phyloP scores from a whole-genome alignment of 2,329 filamentous ascomycete species.

The Ceratocystis harringtonii region DNA sequence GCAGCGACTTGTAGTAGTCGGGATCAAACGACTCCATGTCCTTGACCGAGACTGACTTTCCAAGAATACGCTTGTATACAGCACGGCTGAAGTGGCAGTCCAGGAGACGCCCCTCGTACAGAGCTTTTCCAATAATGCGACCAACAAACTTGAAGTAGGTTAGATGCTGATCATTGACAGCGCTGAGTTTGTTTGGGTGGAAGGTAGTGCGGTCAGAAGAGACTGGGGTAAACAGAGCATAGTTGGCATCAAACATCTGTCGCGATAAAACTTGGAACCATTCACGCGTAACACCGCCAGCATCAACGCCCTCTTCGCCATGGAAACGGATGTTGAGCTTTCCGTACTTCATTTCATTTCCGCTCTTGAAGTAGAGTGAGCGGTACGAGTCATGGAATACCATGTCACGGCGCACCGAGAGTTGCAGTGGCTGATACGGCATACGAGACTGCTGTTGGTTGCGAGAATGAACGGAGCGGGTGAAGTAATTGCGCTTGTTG shows the following conservation, averaged over 20 bases:
- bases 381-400: slow-evolving; percentile 98
- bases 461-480: slow-evolving; percentile 65
- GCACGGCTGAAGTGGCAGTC: slow-evolving; percentile 98
- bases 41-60: slow-evolving; percentile 90
- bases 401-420: slow-evolving; percentile 80
- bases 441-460: slow-evolving; percentile 54
- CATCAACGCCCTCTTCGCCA: slow-evolving; percentile 93
- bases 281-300: slow-evolving; percentile 90
- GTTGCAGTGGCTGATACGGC: slow-evolving; percentile 57
- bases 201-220: slow-evolving; percentile 96
- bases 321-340: slow-evolving; percentile 97
- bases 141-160: slow-evolving; percentile 99
- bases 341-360: slow-evolving; percentile 96
- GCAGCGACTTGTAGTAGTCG: slow-evolving; percentile 95
- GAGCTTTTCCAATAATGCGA: slow-evolving; percentile 90
- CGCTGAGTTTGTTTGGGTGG: slow-evolving; percentile 90
- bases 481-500: slow-evolving; percentile 99
- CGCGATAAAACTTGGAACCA: slow-evolving; percentile 97
- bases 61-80: slow-evolving; percentile 93
- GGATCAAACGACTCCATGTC: slow-evolving; percentile 98
- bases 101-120: slow-evolving; percentile 88
- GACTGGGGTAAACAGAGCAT: slow-evolving; percentile 89
- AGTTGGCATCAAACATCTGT: slow-evolving; percentile 98
- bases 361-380: slow-evolving; percentile 90
- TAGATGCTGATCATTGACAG: slow-evolving; percentile 87